A percentile compares a stretch with the other conserved stretches of the same genome.
Evolutionary conservation across 2,329 filamentous ascomycete genomes (phyloP).

Genomic region (Sclerotinia subarctica): DNA sequence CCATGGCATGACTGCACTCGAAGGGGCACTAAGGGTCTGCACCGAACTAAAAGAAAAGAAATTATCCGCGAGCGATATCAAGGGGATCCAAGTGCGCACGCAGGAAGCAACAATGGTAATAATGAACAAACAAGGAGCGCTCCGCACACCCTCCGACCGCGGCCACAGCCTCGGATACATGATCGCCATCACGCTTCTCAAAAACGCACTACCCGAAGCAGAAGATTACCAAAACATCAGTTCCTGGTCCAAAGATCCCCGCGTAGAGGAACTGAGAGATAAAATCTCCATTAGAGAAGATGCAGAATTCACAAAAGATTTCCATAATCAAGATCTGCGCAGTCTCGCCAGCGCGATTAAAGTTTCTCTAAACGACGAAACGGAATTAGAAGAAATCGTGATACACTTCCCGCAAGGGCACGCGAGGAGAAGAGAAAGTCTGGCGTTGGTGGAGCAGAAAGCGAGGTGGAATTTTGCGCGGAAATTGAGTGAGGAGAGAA

Average conservation of each 20-base stretch:
- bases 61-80: constrained; percentile 29
- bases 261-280: constrained; percentile 26
- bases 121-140: constrained; percentile 36
- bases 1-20: constrained; percentile 39
- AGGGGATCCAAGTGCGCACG: constrained; percentile 36
- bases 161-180: constrained; percentile 41
- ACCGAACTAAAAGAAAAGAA: constrained; percentile 23
- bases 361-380: constrained; percentile 33
- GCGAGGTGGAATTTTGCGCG: constrained; percentile 29
- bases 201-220: constrained; percentile 28
- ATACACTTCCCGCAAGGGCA: constrained; percentile 42
- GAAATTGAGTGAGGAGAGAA: constrained; percentile 27
- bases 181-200: constrained; percentile 38
- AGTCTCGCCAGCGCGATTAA: constrained; percentile 36
- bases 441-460: constrained; percentile 29
- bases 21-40: constrained; percentile 35
- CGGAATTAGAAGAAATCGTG: constrained; percentile 34
- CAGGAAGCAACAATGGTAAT: constrained; percentile 37
- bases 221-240: constrained; percentile 19
- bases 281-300: constrained; percentile 36
- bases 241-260: constrained; percentile 6
- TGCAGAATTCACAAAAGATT: constrained; percentile 36
- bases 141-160: constrained; percentile 39
- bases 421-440: constrained; percentile 26
- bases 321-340: constrained; percentile 34